These are phyloP conservation scores for Candida boidinii DNA, from an alignment of 805 yeast species.

Conservation along the genomic window DNA sequence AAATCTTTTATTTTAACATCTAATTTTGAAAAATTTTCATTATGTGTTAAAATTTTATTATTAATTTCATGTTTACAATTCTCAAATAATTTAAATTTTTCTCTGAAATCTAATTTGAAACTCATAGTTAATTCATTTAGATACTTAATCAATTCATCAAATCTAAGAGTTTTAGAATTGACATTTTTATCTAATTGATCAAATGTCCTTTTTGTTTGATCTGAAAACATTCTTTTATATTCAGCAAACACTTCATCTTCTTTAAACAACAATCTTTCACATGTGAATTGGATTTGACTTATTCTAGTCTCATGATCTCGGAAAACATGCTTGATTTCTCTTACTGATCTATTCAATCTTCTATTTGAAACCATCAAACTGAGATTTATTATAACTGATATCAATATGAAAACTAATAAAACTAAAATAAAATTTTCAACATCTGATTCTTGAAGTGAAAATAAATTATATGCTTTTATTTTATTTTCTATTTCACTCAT, in stretches of 20 bases:
- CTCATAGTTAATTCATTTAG: no score
- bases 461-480: no score
- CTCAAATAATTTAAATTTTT: no score
- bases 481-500: no score
- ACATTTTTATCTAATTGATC: constrained; percentile 3
- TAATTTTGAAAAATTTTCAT: background rate
- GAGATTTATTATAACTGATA: background rate
- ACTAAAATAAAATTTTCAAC: background rate
- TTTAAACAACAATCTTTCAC: constrained; percentile 9
- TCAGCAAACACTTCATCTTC: constrained; percentile 11
- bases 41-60: background rate
- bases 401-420: background rate
- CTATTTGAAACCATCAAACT: background rate
- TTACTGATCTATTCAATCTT: background rate
- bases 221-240: background rate
- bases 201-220: constrained; percentile 5
- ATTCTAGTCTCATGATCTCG: constrained; percentile 8
- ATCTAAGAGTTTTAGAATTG: constrained; percentile 1
- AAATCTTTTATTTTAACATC: constrained; percentile 3
- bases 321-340: no score
- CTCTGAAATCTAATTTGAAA: no score
- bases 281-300: constrained; percentile 8
- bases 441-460: no score
- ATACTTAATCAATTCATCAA: constrained; percentile 6
- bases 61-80: background rate